Percentiles rank a stretch among this genome's conserved stretches.
phyloP scores from a whole-genome alignment of 257 asterid species.

The Cruciata laevipes region DNA sequence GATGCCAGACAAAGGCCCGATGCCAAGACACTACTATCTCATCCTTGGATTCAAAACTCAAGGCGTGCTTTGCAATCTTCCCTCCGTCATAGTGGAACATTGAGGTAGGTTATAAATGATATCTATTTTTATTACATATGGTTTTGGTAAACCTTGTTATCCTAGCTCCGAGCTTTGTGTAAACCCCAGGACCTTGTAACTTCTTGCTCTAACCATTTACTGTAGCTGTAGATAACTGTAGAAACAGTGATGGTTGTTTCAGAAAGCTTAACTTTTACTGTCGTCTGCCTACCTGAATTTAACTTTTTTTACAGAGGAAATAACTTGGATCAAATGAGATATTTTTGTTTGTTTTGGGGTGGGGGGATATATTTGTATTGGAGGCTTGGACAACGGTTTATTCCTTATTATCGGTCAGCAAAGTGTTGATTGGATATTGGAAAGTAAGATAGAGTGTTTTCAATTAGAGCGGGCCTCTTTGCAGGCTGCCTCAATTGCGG shows the following conservation, averaged over 20 bases:
- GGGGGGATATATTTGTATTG: neutral
- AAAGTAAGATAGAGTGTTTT: neutral
- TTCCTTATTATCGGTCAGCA: neutral
- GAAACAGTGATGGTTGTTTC: neutral
- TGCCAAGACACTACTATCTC: slow-evolving; percentile 91
- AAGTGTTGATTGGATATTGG: neutral
- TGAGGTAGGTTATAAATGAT: slow-evolving; percentile 36
- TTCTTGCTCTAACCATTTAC: neutral
- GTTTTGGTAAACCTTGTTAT: neutral
- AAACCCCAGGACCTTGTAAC: neutral
- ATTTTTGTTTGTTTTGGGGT: too few species aligned
- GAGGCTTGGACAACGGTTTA: neutral
- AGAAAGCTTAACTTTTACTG: neutral
- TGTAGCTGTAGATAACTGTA: neutral
- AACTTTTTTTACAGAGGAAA: neutral
- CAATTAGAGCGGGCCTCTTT: too few species aligned
- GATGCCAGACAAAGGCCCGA: slow-evolving; percentile 99
- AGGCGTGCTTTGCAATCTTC: slow-evolving; percentile 88
- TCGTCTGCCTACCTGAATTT: neutral
- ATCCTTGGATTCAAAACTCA: slow-evolving; percentile 96
- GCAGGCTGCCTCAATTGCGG: too few species aligned
- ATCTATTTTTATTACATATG: neutral
- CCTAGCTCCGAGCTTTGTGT: neutral
- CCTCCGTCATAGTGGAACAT: slow-evolving; percentile 81
- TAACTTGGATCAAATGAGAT: neutral